A percentile compares a stretch with the other conserved stretches of the same genome.
phyloP scores from a whole-genome alignment of 192 early-diverging fungal genomes.

The Backusella mclennaniae region DNA sequence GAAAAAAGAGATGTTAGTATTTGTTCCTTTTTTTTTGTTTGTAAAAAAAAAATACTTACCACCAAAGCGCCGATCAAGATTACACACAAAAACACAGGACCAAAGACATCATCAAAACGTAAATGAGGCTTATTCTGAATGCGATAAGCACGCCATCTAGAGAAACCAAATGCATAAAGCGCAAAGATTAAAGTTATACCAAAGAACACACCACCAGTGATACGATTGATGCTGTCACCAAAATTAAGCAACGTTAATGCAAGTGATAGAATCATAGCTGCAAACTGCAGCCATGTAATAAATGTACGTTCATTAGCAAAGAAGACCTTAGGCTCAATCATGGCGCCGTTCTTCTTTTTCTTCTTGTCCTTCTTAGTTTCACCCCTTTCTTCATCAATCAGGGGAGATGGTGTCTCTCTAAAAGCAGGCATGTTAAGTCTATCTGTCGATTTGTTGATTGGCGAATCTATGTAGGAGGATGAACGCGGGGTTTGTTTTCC shows the following conservation, averaged over 20 bases:
- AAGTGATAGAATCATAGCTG: conserved; percentile 63
- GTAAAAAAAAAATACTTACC: conserved; percentile 3
- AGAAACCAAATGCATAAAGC: conserved; percentile 71
- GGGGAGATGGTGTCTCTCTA: conserved; percentile 16
- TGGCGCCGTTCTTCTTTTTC: neutral
- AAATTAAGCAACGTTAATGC: conserved; percentile 77
- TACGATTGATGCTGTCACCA: conserved; percentile 68
- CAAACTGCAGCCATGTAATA: conserved; percentile 83
- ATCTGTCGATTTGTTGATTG: neutral
- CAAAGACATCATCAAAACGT: conserved; percentile 72
- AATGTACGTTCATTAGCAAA: conserved; percentile 96
- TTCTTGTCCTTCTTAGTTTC: neutral
- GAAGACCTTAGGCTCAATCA: conserved; percentile 79
- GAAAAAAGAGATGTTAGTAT: neutral
- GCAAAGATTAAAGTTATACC: conserved; percentile 65
- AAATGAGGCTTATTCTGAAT: conserved; percentile 47
- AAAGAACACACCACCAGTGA: conserved; percentile 68
- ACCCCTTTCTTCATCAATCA: conserved; percentile 17
- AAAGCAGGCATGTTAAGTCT: neutral
- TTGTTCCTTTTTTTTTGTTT: neutral
- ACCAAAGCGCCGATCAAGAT: conserved; percentile 61
- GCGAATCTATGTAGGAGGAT: neutral
- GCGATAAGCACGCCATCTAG: conserved; percentile 72
- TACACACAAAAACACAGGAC: conserved; percentile 69
- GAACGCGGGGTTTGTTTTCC: conserved; percentile 19